Evolutionary conservation across 169 alveolate species (phyloP), one percentile per base, ranked within the genome.

Genomic region (Theileria annulata): DNA sequence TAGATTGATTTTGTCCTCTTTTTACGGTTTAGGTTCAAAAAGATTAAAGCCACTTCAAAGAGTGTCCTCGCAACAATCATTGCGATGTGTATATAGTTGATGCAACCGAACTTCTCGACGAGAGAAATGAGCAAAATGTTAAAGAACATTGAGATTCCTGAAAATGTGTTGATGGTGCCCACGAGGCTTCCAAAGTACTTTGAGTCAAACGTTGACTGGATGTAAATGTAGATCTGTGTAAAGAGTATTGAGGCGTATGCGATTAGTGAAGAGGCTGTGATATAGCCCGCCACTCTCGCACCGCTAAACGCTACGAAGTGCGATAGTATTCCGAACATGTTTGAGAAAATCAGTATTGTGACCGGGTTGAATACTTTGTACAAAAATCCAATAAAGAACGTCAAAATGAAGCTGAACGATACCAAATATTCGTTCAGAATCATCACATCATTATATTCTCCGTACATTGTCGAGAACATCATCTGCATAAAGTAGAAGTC

Each of bases 171-270:
- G 13, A 82, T 62, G 17, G 81, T 68, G n/a, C 89, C 89, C 23
- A 82, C 80, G 60, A 82, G 64, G 30, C 84, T 72, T 25, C 89
- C 89, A 54, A 75, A 35, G 67, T 82, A 82, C 21, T 71, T 75
- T 37, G 37, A 62, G 59, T 82, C 77, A 56, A 76, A 75, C n/a
- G 77, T 27, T 21, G 75, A 25, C 47, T 82, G 84, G 48, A 82
- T 60, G 68, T 82, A 82, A 47, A 72, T 82, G 80, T 82, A 71
- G 21, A 71, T 79, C 71, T 82, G 79, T 15, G 89, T 76, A 60
- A 72, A 60, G 37, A 82, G 67, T 27, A 82, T 58, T 59, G 81
- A 58, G 60, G 64, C 69, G 70, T 69, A 42, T 31, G 56, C 58
- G 9, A 76, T 66, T 49, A 76, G 73, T n/a, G 81, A 0, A 13